Evolutionary conservation across 768 basidiomycete genomes (phyloP), one percentile per base, ranked within the genome.

Genomic region (Auriscalpium microsporum): DNA sequence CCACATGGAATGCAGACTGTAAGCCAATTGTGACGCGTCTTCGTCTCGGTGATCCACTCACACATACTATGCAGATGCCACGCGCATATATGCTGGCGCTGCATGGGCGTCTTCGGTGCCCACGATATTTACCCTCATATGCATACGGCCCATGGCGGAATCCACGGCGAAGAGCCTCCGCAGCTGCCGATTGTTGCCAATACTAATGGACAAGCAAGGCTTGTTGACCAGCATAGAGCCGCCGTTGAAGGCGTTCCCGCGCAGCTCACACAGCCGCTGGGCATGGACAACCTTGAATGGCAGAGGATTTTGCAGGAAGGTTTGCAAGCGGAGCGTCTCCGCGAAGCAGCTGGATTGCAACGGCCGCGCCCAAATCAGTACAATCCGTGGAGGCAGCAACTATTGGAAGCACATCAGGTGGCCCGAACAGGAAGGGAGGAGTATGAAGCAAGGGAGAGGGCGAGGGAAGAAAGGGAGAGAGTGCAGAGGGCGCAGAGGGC

Each of bases 21-120:
- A 80, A 60, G 46, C 23, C 40, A 17, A 42, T 17, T 42, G 8
- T 3, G 40, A 0, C 8, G 40, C 40, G 8, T 42, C 40, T 9
- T 2, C 3, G 8, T 13, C 40, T 17, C 40, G 14, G 17, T 42
- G 40, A 13, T 42, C 40, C 14, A 19, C 46, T 19, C 11, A 48
- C 21, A 48, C 21, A 19, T 48, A n/a, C 16, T 28, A 28, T 28
- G 46, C 21, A 48, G 46, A 13, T 48, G 46, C 21, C 74, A 75
- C 3, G 72, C 72, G 10, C 79, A 83, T 61, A 72, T 81, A 23
- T 81, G 79, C 56, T 82, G 80, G 83, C 66, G 67, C 8, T 84
- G 83, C 55, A 65, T 80, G 69, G 66, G 66, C 8, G 49, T 69
- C 5, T 83, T 82, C 48, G 56, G 55, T 0, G 17, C 3, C 0